A percentile compares a stretch with the other conserved stretches of the same genome.
These are phyloP conservation scores for Taxillus chinensis DNA, from an alignment of 164 flowering plant species.

Conservation along the genomic window DNA sequence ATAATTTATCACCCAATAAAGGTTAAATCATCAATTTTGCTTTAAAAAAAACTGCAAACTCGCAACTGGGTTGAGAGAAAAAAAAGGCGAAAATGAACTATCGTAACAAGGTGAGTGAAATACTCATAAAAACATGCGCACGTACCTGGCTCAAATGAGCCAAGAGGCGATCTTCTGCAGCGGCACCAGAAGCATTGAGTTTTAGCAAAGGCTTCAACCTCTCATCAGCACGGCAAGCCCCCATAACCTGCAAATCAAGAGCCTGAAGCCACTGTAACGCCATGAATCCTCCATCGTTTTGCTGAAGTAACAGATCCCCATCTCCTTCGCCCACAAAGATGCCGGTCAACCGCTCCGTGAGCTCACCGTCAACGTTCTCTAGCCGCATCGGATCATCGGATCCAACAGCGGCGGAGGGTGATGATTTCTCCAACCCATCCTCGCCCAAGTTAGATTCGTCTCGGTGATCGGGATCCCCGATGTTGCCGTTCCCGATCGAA, in stretches of 20 bases:
- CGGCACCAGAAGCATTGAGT: conserved; percentile 41
- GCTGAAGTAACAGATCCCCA: conserved; percentile 52
- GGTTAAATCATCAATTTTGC: too few relatives aligned
- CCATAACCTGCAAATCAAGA: conserved; percentile 75
- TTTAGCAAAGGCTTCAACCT: conserved; percentile 85
- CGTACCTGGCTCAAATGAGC: conserved; percentile 75
- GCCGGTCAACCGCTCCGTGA: conserved; percentile 43
- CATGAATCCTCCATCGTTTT: conserved; percentile 29
- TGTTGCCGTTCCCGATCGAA: conserved; percentile 11
- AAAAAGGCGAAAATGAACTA: too few relatives aligned
- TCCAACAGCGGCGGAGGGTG: neutral
- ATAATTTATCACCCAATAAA: too few relatives aligned
- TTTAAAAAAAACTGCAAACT: too few relatives aligned
- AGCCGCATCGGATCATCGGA: neutral
- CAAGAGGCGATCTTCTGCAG: conserved; percentile 68
- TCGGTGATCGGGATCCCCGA: conserved; percentile 12
- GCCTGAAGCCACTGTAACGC: conserved; percentile 78
- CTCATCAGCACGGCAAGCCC: conserved; percentile 94
- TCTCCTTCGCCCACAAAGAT: conserved; percentile 37
- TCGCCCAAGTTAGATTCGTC: conserved; percentile 13
- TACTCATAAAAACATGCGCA: neutral
- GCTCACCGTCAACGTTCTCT: conserved; percentile 14
- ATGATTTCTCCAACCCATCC: conserved; percentile 6
- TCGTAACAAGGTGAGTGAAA: too few relatives aligned
- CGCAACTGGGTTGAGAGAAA: too few relatives aligned